phyloP scores from a whole-genome alignment of 129 eudicot species.

The Centaurea solstitialis region DNA sequence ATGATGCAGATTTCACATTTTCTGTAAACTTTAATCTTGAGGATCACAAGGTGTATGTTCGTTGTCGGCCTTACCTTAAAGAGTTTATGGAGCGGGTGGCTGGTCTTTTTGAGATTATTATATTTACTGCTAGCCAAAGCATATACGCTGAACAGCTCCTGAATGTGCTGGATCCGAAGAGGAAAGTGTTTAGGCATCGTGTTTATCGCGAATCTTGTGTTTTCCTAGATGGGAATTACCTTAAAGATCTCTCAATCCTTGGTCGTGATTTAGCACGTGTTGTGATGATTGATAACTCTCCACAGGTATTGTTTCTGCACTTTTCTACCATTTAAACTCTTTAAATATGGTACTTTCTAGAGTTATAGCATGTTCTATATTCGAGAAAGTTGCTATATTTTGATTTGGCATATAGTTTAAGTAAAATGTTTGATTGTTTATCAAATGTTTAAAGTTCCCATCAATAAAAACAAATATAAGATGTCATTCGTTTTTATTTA shows the following conservation, averaged over 20 bases:
- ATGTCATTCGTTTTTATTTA: background rate
- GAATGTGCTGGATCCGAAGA: constrained; percentile 88
- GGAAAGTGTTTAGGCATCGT: constrained; percentile 93
- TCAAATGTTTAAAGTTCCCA: background rate
- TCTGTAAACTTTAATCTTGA: constrained; percentile 73
- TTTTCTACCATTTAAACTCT: background rate
- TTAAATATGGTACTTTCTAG: background rate
- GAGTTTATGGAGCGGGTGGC: constrained; percentile 91
- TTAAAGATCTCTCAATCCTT: constrained; percentile 92
- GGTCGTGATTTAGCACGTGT: constrained; percentile 97
- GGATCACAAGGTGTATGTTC: constrained; percentile 86
- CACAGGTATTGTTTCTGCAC: constrained; percentile 65
- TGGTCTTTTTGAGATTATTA: constrained; percentile 85
- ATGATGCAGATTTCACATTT: constrained; percentile 91
- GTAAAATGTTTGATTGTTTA: background rate
- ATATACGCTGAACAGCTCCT: constrained; percentile 95
- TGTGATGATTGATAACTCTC: constrained; percentile 92
- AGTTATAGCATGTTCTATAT: background rate
- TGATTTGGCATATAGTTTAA: background rate
- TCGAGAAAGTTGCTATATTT: background rate
- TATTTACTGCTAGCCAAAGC: constrained; percentile 98
- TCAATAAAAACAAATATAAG: background rate
- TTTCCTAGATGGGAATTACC: constrained; percentile 82
- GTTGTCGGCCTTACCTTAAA: constrained; percentile 88
- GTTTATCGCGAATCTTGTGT: constrained; percentile 96